These are phyloP conservation scores for Lipomyces japonicus DNA, from an alignment of 805 yeast genomes.

Conservation along the genomic window DNA sequence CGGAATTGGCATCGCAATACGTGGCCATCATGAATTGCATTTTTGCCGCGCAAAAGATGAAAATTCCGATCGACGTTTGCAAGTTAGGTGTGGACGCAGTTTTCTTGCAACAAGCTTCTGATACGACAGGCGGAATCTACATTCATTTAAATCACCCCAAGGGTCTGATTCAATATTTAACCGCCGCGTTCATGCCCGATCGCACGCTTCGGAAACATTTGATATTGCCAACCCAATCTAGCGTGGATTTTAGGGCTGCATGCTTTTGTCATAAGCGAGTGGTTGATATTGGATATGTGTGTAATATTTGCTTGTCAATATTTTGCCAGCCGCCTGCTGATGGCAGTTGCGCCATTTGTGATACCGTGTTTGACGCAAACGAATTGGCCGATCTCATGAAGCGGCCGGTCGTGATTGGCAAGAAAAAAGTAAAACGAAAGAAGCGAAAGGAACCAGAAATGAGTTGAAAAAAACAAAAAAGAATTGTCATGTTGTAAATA, in stretches of 20 bases:
- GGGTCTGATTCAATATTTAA: conserved; percentile 77
- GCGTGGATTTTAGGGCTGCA: conserved; percentile 90
- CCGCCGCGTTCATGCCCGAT: conserved; percentile 75
- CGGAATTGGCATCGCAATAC: conserved; percentile 74
- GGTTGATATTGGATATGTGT: conserved; percentile 90
- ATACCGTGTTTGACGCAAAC: conserved; percentile 64
- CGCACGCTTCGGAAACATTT: conserved; percentile 75
- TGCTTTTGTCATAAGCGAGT: conserved; percentile 88
- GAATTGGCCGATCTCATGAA: conserved; percentile 56
- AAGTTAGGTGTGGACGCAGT: conserved; percentile 65
- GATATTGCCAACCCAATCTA: conserved; percentile 74
- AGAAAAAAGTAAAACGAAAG: conserved; percentile 38
- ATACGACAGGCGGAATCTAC: conserved; percentile 89
- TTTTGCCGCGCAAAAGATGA: conserved; percentile 92
- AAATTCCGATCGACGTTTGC: conserved; percentile 84
- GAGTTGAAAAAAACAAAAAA: not conserved
- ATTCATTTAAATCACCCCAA: conserved; percentile 60
- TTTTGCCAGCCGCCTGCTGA: conserved; percentile 48
- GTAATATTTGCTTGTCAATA: conserved; percentile 87
- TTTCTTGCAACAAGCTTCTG: conserved; percentile 91
- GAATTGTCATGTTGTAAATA: too few species aligned
- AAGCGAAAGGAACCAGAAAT: conserved; percentile 7
- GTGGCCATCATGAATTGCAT: conserved; percentile 93
- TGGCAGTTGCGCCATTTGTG: conserved; percentile 81
- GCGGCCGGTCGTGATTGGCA: conserved; percentile 53